phyloP scores from a whole-genome alignment of 2,329 filamentous ascomycete genomes.

The Alternaria hordeiaustralica region DNA sequence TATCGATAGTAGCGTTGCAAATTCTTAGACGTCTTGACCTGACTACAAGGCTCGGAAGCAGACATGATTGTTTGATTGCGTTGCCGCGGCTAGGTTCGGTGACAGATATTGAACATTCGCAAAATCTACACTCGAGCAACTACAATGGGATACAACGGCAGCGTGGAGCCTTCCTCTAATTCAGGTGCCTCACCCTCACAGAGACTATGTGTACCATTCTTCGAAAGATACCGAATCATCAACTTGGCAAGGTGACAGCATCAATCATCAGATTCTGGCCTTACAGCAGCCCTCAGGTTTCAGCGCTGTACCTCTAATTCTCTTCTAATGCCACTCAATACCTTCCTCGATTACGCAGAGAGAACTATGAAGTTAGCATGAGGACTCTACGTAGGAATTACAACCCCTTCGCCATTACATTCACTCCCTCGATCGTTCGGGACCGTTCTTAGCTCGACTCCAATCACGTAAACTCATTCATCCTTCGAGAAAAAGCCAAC shows the following conservation, averaged over 20 bases:
- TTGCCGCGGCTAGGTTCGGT: not conserved
- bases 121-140: not conserved
- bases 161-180: not conserved
- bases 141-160: not conserved
- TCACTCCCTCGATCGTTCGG: not conserved
- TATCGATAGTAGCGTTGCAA: not conserved
- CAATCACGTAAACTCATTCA: slow-evolving; percentile 27
- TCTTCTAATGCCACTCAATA: not conserved
- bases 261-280: not conserved
- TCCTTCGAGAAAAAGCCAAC: slow-evolving; percentile 62
- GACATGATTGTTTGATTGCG: not conserved
- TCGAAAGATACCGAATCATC: not conserved
- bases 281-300: not conserved
- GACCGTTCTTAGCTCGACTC: not conserved
- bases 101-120: not conserved
- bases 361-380: not conserved
- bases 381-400: not conserved
- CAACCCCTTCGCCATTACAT: not conserved
- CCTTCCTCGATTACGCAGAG: not conserved
- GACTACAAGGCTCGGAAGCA: not conserved
- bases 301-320: not conserved
- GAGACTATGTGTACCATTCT: not conserved
- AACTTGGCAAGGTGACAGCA: not conserved
- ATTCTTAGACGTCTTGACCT: not conserved
- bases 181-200: not conserved